These are phyloP conservation scores for Benincasa hispida DNA, from an alignment of 306 rosid genomes.

Conservation along the genomic window DNA sequence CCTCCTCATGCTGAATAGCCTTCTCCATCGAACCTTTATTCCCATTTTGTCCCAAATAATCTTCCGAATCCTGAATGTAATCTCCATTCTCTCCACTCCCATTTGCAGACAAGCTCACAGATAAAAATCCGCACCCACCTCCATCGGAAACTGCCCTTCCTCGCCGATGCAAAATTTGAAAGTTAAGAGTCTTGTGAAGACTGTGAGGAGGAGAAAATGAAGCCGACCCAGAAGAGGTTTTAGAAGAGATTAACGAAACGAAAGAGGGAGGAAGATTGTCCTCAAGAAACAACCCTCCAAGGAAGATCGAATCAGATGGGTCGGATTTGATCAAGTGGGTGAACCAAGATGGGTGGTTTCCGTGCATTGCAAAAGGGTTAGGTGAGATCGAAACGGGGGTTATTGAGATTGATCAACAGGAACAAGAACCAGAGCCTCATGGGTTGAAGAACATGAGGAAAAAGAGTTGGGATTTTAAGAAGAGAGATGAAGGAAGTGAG, in stretches of 20 bases:
- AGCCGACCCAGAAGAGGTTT: constrained; percentile 5
- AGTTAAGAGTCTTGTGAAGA: constrained; percentile 12
- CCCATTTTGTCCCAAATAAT: constrained; percentile 27
- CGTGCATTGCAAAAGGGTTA: constrained; percentile 20
- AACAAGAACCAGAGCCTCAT: too few species aligned
- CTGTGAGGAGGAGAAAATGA: constrained; percentile 17
- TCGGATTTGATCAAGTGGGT: constrained; percentile 22
- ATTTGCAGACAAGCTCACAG: constrained; percentile 62
- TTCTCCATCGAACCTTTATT: constrained; percentile 14
- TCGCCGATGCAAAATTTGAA: constrained; percentile 10
- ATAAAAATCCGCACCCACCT: constrained; percentile 30
- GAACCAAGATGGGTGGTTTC: constrained; percentile 1
- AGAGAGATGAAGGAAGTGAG: background rate
- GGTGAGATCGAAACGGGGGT: background rate
- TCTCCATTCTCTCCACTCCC: constrained; percentile 28
- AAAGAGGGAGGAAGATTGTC: constrained; percentile 40
- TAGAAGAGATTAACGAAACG: constrained; percentile 20
- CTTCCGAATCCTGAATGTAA: constrained; percentile 33
- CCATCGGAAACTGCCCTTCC: constrained; percentile 5
- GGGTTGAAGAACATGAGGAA: constrained; percentile 1
- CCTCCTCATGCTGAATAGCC: constrained; percentile 16
- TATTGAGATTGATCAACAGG: background rate
- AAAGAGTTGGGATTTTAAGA: background rate
- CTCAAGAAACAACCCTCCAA: constrained; percentile 72
- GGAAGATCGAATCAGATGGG: constrained; percentile 27